Conservation (phyloP, 139 green algal species). For the Tetradesmus lagerheimii region DNA sequence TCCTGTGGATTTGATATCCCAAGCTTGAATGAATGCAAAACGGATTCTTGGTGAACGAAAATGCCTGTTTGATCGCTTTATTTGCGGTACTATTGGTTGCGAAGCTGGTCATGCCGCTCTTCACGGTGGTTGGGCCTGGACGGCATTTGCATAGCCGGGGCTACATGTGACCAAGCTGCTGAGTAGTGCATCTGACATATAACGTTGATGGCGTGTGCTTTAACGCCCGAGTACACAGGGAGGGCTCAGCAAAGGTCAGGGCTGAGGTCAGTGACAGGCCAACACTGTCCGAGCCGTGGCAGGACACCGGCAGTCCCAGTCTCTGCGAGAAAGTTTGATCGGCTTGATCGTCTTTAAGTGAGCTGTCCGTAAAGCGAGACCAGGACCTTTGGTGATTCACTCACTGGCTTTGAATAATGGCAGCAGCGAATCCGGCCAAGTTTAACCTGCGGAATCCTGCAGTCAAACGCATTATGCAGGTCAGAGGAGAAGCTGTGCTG, state of each 20-base stretch:
- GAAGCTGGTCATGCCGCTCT: background rate
- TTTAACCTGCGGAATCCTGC: conserved; percentile 83
- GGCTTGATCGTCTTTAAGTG: background rate
- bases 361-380: background rate
- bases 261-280: conserved; percentile 1
- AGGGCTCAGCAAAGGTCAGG: background rate
- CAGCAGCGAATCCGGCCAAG: background rate
- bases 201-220: too few relatives aligned
- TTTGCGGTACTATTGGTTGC: background rate
- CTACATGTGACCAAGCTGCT: background rate
- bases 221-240: too few relatives aligned
- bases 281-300: background rate
- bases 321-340: background rate
- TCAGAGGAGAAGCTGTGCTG: conserved; percentile 19
- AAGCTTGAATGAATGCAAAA: background rate
- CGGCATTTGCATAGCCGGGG: background rate
- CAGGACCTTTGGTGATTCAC: background rate
- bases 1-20: background rate
- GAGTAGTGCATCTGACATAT: background rate
- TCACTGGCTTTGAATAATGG: background rate
- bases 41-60: too few relatives aligned
- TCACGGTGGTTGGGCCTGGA: background rate
- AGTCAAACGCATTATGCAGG: conserved; percentile 96
- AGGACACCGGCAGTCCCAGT: too few relatives aligned
- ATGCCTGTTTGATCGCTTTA: too few relatives aligned